Evolutionary conservation across 768 basidiomycete genomes (phyloP).

Genomic region (Suillus lakei): DNA sequence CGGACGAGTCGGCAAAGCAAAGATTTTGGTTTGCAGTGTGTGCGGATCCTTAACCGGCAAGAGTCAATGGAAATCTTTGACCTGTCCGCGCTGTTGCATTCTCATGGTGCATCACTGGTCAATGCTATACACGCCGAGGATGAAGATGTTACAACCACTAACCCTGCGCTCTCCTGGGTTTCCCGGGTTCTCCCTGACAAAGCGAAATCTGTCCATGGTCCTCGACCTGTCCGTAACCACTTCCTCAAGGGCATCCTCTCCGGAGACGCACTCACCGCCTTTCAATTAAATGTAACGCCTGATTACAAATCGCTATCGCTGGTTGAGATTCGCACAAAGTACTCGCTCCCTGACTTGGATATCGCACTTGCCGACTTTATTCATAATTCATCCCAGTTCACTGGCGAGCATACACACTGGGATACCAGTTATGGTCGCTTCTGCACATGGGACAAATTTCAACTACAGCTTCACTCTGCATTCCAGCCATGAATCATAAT

Average conservation of each 20-base stretch:
- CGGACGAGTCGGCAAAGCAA: slow-evolving; percentile 31
- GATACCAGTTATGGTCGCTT: no score
- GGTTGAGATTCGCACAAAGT: slow-evolving; percentile 23
- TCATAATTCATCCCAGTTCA: slow-evolving; percentile 16
- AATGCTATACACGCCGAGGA: neutral
- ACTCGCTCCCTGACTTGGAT: slow-evolving; percentile 29
- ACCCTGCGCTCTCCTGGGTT: neutral
- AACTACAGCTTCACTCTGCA: no score
- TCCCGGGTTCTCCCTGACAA: neutral
- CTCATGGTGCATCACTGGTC: neutral
- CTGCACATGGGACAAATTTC: no score
- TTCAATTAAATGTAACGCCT: slow-evolving; percentile 30
- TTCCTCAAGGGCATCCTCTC: no score
- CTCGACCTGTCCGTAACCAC: no score
- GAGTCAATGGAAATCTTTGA: slow-evolving; percentile 36
- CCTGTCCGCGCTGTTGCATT: slow-evolving; percentile 1
- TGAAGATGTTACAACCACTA: no score
- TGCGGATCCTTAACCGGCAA: slow-evolving; percentile 31
- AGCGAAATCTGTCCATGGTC: slow-evolving; percentile 1
- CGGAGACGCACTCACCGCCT: slow-evolving; percentile 10
- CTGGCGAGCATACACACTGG: no score
- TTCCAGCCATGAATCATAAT: no score
- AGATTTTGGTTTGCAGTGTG: slow-evolving; percentile 39
- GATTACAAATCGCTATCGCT: slow-evolving; percentile 19
- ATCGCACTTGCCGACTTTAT: slow-evolving; percentile 25